Evolutionary conservation across 1,284 basidiomycete genomes (phyloP).

Genomic region (Cutaneotrichosporon arboriforme): DNA sequence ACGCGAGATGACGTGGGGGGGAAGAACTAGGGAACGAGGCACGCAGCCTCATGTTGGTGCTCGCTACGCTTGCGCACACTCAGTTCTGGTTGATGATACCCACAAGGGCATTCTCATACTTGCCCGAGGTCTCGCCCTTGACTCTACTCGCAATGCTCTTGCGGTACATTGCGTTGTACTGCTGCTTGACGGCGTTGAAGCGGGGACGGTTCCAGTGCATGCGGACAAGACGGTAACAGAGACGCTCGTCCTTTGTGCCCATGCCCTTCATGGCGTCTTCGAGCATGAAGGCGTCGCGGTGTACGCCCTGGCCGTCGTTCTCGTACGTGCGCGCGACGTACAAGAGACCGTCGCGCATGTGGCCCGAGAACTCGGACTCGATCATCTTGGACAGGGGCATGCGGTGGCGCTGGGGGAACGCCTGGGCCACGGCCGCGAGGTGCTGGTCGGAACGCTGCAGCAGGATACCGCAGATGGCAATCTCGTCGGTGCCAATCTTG

Average conservation of each 20-base stretch:
- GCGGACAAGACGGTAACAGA: constrained; percentile 45
- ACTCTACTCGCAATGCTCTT: constrained; percentile 34
- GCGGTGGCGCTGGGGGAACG: constrained; percentile 39
- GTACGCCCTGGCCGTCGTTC: constrained; percentile 42
- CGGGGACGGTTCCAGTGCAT: constrained; percentile 46
- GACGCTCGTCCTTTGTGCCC: constrained; percentile 48
- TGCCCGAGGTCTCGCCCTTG: constrained; percentile 47
- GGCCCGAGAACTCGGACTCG: constrained; percentile 47
- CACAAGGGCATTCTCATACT: constrained; percentile 42
- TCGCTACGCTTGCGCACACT: not conserved
- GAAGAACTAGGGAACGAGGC: too few relatives aligned
- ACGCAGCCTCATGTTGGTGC: too few relatives aligned
- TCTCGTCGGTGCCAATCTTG: constrained; percentile 49
- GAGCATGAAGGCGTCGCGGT: constrained; percentile 41
- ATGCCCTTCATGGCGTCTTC: constrained; percentile 44
- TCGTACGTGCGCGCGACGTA: constrained; percentile 43
- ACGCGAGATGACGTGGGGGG: too few relatives aligned
- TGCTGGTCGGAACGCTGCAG: constrained; percentile 44
- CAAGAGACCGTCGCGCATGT: constrained; percentile 44
- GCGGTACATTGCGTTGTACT: constrained; percentile 39
- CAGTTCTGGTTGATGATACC: constrained; percentile 35
- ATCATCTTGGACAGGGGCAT: constrained; percentile 39
- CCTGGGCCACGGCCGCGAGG: constrained; percentile 41
- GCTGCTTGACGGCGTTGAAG: constrained; percentile 44
- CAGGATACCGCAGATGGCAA: constrained; percentile 47